Evolutionary conservation across 192 early-diverging fungal genomes (phyloP).

Genomic region (Pilobolus umbonatus): DNA sequence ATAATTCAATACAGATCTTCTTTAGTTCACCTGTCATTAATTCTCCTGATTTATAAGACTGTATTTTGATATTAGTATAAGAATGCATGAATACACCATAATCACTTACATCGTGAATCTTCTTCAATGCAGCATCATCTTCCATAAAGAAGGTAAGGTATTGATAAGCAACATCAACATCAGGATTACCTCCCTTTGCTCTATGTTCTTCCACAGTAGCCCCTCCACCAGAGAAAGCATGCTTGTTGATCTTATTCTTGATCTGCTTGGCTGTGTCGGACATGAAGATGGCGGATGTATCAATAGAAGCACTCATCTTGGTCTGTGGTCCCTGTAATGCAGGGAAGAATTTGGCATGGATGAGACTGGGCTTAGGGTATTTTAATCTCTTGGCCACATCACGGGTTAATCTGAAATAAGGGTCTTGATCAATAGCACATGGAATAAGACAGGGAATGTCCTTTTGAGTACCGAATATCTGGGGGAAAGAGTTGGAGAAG

Average conservation of each 20-base stretch:
- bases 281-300: constrained; percentile 89
- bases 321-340: constrained; percentile 84
- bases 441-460: constrained; percentile 97
- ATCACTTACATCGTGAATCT: constrained; percentile 49
- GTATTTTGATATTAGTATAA: neutral
- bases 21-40: constrained; percentile 89
- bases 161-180: constrained; percentile 95
- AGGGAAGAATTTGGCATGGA: constrained; percentile 95
- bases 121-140: constrained; percentile 81
- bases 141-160: constrained; percentile 94
- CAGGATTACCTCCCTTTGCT: constrained; percentile 79
- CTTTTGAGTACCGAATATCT: constrained; percentile 85
- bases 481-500: constrained; percentile 91
- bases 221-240: constrained; percentile 92
- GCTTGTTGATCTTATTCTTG: constrained; percentile 90
- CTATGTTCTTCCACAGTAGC: constrained; percentile 83
- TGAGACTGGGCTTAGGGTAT: constrained; percentile 91
- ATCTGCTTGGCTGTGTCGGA: constrained; percentile 86
- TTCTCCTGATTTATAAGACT: constrained; percentile 75
- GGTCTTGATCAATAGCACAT: constrained; percentile 98
- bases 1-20: constrained; percentile 77
- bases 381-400: constrained; percentile 90
- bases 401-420: constrained; percentile 96
- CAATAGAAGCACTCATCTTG: constrained; percentile 93
- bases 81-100: neutral